Conservation (phyloP, 208 protist species). For the Leishmania martiniquensis region DNA sequence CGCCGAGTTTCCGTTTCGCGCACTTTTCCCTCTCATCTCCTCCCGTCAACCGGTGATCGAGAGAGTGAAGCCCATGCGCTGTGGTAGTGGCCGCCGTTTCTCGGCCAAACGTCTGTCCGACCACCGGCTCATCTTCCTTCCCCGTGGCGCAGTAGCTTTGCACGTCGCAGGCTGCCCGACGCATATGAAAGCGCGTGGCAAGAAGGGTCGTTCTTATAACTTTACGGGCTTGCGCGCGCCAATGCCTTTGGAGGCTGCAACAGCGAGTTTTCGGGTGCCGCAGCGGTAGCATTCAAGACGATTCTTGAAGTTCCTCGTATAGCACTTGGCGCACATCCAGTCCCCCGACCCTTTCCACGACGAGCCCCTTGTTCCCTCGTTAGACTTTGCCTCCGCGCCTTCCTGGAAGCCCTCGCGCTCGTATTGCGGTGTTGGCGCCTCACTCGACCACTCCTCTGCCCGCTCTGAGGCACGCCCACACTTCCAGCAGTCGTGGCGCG, state of each 20-base stretch:
- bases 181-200: background rate
- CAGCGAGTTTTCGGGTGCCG: constrained; percentile 59
- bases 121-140: background rate
- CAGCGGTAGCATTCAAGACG: constrained; percentile 81
- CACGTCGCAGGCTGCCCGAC: background rate
- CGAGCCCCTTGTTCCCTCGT: constrained; percentile 44
- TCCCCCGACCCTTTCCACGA: constrained; percentile 57
- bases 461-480: constrained; percentile 53
- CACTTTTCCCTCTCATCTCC: too few species aligned
- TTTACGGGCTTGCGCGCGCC: constrained; percentile 78
- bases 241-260: constrained; percentile 37
- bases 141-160: background rate
- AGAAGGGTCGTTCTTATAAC: constrained; percentile 37
- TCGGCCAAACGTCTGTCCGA: too few species aligned
- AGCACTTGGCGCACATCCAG: constrained; percentile 88
- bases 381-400: constrained; percentile 22
- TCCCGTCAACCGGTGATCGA: too few species aligned
- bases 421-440: constrained; percentile 44
- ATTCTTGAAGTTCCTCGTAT: constrained; percentile 75
- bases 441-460: constrained; percentile 22
- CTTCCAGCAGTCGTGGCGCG: constrained; percentile 82
- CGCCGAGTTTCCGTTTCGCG: too few species aligned
- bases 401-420: constrained; percentile 83
- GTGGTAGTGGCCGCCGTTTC: too few species aligned
- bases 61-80: background rate